Conservation (phyloP, 768 basidiomycete species). For the Amanita rimosa region DNA sequence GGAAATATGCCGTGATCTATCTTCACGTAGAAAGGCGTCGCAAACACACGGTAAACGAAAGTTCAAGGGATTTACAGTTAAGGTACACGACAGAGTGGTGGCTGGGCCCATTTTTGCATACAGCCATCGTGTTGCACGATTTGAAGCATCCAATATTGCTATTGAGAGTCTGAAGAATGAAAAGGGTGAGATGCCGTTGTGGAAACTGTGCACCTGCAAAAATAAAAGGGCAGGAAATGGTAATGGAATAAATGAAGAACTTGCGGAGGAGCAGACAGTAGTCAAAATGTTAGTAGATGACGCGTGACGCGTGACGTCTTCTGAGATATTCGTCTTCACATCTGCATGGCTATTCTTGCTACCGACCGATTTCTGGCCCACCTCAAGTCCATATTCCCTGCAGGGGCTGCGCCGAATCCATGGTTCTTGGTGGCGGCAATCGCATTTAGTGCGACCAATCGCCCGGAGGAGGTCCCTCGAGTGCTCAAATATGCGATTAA, state of each 20-base stretch:
- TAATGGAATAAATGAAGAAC: slow-evolving; percentile 2
- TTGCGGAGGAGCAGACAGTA: slow-evolving; percentile 3
- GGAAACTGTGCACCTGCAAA: slow-evolving; percentile 26
- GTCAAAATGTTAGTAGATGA: slow-evolving; percentile 8
- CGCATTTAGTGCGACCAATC: slow-evolving; percentile 47
- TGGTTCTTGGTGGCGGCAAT: slow-evolving; percentile 54
- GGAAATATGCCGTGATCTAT: background rate
- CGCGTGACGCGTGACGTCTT: too few relatives aligned
- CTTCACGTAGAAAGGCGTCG: slow-evolving; percentile 12
- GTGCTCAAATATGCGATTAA: slow-evolving; percentile 40
- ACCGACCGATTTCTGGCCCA: slow-evolving; percentile 29
- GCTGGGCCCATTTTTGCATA: slow-evolving; percentile 50
- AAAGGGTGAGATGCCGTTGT: slow-evolving; percentile 31
- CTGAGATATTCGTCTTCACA: too few relatives aligned
- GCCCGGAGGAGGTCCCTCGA: slow-evolving; percentile 42
- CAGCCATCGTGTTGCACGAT: slow-evolving; percentile 53
- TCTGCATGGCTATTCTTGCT: slow-evolving; percentile 19
- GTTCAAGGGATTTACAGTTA: slow-evolving; percentile 38
- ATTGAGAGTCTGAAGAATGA: slow-evolving; percentile 38
- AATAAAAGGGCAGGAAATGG: slow-evolving; percentile 5
- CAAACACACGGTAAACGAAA: slow-evolving; percentile 11
- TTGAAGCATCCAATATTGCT: slow-evolving; percentile 55
- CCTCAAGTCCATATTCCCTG: slow-evolving; percentile 36
- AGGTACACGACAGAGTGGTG: slow-evolving; percentile 46
- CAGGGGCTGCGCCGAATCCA: slow-evolving; percentile 22